Percentiles rank a stretch among this genome's conserved stretches.
phyloP scores from a whole-genome alignment of 371 early-diverging fungal species.

The Mortierella sp. region DNA sequence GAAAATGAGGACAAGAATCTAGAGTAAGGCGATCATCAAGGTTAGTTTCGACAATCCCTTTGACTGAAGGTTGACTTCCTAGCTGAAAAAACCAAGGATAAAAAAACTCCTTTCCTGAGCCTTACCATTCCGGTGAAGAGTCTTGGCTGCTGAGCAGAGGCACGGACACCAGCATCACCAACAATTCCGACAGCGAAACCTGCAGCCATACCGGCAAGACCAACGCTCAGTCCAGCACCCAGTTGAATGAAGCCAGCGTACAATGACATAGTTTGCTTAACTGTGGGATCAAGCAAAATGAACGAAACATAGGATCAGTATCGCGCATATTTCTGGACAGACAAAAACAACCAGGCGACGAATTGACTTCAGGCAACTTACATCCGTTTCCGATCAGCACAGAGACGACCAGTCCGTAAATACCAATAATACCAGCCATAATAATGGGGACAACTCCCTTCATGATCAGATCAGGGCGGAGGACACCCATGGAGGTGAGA shows the following conservation, averaged over 20 bases:
- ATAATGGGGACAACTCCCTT: slow-evolving; percentile 90
- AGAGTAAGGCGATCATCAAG: no score
- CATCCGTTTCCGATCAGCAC: slow-evolving; percentile 83
- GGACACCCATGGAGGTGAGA: slow-evolving; percentile 88
- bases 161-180: slow-evolving; percentile 90
- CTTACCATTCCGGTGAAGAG: slow-evolving; percentile 82
- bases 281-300: slow-evolving; percentile 12
- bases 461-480: slow-evolving; percentile 91
- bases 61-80: no score
- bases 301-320: neutral
- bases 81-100: no score
- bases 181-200: slow-evolving; percentile 94
- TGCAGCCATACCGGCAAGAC: slow-evolving; percentile 88
- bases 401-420: slow-evolving; percentile 90
- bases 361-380: slow-evolving; percentile 54
- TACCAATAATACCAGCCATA: slow-evolving; percentile 95
- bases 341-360: no score
- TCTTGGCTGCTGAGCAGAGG: slow-evolving; percentile 83
- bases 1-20: slow-evolving; percentile 91
- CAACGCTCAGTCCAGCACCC: slow-evolving; percentile 89
- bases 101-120: no score
- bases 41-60: no score
- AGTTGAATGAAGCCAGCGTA: slow-evolving; percentile 86
- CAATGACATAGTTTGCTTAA: slow-evolving; percentile 68
- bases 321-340: neutral